These are phyloP conservation scores for Pseudoturritis turrita DNA, from an alignment of 345 rosid species.

Conservation along the genomic window DNA sequence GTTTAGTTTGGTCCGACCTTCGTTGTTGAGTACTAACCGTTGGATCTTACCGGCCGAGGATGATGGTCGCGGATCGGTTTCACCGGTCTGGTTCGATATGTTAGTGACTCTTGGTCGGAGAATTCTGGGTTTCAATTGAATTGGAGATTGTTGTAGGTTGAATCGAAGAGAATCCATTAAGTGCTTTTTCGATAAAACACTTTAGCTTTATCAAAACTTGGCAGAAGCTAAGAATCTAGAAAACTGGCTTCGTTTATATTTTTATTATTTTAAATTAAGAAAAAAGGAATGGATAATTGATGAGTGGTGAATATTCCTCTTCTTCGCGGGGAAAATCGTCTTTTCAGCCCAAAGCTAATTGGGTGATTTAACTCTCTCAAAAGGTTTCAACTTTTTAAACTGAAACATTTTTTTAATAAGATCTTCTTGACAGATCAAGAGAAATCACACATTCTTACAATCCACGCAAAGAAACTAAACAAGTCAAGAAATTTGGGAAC, in stretches of 20 bases:
- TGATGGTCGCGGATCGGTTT: conserved; percentile 28
- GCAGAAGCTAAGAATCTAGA: conserved; percentile 17
- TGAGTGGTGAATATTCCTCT: conserved; percentile 12
- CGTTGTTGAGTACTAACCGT: conserved; percentile 57
- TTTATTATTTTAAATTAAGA: neutral
- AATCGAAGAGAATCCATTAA: conserved; percentile 29
- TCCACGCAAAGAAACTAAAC: conserved; percentile 1
- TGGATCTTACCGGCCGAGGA: conserved; percentile 59
- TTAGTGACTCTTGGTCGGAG: conserved; percentile 26
- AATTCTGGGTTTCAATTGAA: conserved; percentile 16
- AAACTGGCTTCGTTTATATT: too few species aligned
- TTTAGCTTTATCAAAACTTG: conserved; percentile 10
- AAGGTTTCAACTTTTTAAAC: too few species aligned
- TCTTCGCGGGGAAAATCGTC: neutral
- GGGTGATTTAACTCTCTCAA: neutral
- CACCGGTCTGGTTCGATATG: conserved; percentile 32
- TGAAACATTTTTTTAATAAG: neutral
- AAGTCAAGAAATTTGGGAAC: neutral
- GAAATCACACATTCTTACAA: neutral
- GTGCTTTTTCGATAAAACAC: neutral
- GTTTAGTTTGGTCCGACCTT: conserved; percentile 67
- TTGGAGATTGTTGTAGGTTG: conserved; percentile 26
- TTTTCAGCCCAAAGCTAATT: neutral
- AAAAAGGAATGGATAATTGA: conserved; percentile 7
- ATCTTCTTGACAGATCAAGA: neutral